phyloP scores from a whole-genome alignment of 306 rosid species.

The Citrullus amarus region DNA sequence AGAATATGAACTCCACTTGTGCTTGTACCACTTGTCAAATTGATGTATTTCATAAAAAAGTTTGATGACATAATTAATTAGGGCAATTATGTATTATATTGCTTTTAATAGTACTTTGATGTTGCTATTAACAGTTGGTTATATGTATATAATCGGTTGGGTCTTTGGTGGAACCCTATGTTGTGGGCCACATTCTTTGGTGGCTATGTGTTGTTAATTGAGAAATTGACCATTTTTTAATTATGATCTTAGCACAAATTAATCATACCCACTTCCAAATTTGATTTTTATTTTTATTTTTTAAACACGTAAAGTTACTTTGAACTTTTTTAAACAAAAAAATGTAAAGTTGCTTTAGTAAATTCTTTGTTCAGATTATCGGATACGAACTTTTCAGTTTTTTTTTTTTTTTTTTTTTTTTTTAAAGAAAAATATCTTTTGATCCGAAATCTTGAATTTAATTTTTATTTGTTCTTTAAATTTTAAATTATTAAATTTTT shows the following conservation, averaged over 20 bases:
- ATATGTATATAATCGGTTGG: neutral
- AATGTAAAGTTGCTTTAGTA: neutral
- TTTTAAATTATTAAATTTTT: too few relatives aligned
- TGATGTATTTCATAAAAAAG: neutral
- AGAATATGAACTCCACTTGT: slow-evolving; percentile 5
- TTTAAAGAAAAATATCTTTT: too few relatives aligned
- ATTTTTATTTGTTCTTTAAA: too few relatives aligned
- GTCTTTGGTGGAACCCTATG: neutral
- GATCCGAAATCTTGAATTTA: too few relatives aligned
- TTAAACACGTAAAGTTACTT: neutral
- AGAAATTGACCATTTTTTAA: neutral
- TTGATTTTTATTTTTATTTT: neutral
- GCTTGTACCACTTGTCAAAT: neutral
- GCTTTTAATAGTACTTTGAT: neutral
- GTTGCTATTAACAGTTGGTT: neutral
- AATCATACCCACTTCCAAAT: neutral
- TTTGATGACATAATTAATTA: neutral
- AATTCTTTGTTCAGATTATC: too few relatives aligned
- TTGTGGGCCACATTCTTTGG: neutral
- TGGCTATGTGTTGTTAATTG: neutral
- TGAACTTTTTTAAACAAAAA: too few relatives aligned
- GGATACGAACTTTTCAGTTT: too few relatives aligned
- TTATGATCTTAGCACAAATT: neutral
- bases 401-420: too few relatives aligned
- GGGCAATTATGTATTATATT: neutral